These are phyloP conservation scores for Aspergillus alliaceus DNA, from an alignment of 2,329 filamentous ascomycete genomes.

Conservation along the genomic window DNA sequence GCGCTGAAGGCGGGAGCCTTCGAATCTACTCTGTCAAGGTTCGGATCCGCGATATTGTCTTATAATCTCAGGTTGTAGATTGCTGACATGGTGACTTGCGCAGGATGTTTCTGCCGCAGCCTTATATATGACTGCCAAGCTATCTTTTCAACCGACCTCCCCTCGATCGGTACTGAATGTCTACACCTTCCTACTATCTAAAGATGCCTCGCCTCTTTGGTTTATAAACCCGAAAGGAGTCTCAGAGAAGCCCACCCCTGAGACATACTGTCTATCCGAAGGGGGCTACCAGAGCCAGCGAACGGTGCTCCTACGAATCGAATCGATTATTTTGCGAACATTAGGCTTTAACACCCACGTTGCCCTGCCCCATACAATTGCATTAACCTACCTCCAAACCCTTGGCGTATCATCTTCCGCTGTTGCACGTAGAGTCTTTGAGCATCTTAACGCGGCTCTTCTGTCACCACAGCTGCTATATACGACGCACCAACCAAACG, in stretches of 20 bases:
- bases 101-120: conserved; percentile 80
- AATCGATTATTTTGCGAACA: conserved; percentile 72
- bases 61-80: neutral
- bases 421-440: conserved; percentile 66
- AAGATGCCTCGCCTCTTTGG: conserved; percentile 55
- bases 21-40: conserved; percentile 46
- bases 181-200: conserved; percentile 75
- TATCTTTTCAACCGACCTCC: conserved; percentile 73
- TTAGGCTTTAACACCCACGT: conserved; percentile 84
- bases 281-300: conserved; percentile 67
- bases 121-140: conserved; percentile 79
- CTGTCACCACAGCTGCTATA: conserved; percentile 87
- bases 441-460: conserved; percentile 82
- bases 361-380: conserved; percentile 79
- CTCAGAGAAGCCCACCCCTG: conserved; percentile 43
- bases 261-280: conserved; percentile 70
- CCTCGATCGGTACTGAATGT: conserved; percentile 81
- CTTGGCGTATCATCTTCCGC: conserved; percentile 65
- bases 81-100: neutral
- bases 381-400: conserved; percentile 89
- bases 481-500: conserved; percentile 84
- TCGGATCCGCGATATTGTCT: neutral
- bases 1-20: conserved; percentile 46
- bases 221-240: conserved; percentile 33
- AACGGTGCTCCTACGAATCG: conserved; percentile 66